Base-by-base conservation (phyloP, 1,284 basidiomycete genomes). In the Leccinum subfulvum region DNA sequence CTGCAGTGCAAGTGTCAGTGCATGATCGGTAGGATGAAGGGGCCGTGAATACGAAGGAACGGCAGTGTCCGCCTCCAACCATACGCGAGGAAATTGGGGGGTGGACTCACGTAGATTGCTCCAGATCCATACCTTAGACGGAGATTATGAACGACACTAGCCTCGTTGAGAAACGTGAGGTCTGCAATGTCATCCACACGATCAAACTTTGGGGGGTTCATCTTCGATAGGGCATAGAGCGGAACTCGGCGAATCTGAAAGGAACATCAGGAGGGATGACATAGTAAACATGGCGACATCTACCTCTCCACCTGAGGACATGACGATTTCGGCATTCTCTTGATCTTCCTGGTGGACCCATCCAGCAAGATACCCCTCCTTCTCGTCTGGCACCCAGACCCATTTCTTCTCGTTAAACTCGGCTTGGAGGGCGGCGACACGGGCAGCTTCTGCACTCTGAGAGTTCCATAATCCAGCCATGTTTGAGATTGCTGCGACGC, bases 141-240 rank as follows among this genome's bases (percentile, higher is more conserved):
- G 37, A 99, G 85, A 78, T 99, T 98, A 75, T 99, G 95, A 26
- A 99, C 96, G 33, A 99, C 97, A 69, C 94, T 96, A 10, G 97
- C 96, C 82, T 99, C 97, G 76, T 99, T 99, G 65, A 99, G 81
- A 78, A 96, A 98, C 1, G 97, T 99, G 66, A 99, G 82, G 78
- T 99, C 96, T 54, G 97, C 97, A 70, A 99, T 99, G 78, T 99
- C 97, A 68, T 97, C 95, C 3, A 95, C 96, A 56, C 94, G 88
- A 78, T 99, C 96, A 75, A 99, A 99, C 79, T 98, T 97, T 53
- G 97, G 97, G 13, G 97, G 97, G 73, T 99, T 99, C 93, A 97
- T 96, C 81, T 95, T 95, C 69, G 90, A 94, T 52, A 96, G 78
- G 21, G 88, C 84, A 68, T 92, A 89, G 60, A 93, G 80, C 3